phyloP scores from a whole-genome alignment of 805 yeast species.

The Ascoidea rubescens region DNA sequence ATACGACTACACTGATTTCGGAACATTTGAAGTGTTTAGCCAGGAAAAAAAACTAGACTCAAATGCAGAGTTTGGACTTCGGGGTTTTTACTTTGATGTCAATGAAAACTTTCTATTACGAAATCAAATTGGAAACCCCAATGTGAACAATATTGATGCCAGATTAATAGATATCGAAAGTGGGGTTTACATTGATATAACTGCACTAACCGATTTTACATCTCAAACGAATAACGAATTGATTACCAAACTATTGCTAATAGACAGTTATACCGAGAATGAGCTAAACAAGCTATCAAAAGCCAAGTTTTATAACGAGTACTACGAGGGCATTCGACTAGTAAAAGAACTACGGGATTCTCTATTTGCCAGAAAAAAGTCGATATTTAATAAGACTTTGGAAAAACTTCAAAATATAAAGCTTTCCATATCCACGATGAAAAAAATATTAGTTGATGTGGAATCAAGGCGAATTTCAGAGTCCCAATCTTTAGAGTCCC shows the following conservation, averaged over 20 bases:
- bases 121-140: background rate
- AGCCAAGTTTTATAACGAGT: background rate
- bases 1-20: conserved; percentile 24
- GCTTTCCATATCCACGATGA: background rate
- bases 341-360: background rate
- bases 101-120: conserved; percentile 17
- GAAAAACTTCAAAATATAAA: no score
- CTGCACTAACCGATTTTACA: conserved; percentile 23
- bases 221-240: background rate
- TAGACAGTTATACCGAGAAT: background rate
- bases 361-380: background rate
- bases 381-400: background rate
- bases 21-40: conserved; percentile 19
- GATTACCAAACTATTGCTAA: background rate
- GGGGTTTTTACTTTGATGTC: conserved; percentile 27
- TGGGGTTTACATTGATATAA: conserved; percentile 36
- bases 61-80: conserved; percentile 11
- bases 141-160: conserved; percentile 23
- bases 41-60: background rate
- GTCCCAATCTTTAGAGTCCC: background rate
- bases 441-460: background rate
- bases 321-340: background rate
- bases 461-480: background rate
- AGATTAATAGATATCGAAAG: conserved; percentile 34
- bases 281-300: background rate